Conservation (phyloP, 108 stramenopile genomes). For the Chaetoceros muelleri region DNA sequence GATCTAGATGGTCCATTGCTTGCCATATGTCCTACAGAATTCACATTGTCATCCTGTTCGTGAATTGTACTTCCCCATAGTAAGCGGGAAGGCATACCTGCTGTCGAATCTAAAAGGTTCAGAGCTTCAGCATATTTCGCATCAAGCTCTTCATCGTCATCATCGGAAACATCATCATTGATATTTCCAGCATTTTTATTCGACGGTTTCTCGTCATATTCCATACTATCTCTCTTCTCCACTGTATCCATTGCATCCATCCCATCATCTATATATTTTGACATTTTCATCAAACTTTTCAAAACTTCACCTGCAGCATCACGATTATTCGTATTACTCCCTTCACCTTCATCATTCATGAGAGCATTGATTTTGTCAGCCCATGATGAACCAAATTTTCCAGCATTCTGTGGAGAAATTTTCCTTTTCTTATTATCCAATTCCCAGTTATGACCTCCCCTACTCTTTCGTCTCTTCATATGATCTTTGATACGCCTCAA, state of each 20-base stretch:
- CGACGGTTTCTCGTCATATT: background rate
- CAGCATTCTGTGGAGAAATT: background rate
- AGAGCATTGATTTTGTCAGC: background rate
- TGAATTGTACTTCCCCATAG: background rate
- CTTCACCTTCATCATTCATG: background rate
- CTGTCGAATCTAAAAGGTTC: background rate
- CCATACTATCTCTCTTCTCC: background rate
- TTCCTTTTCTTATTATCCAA: background rate
- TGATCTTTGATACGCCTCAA: conserved; percentile 1
- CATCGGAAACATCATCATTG: background rate
- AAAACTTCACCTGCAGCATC: background rate
- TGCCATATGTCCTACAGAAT: background rate
- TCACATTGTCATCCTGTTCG: background rate
- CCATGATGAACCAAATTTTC: background rate
- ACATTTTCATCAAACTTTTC: background rate
- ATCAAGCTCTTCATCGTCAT: background rate
- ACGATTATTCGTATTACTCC: background rate
- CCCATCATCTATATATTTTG: background rate
- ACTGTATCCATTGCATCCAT: background rate
- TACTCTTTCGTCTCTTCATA: background rate
- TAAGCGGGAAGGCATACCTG: background rate
- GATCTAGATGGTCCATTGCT: too few relatives aligned
- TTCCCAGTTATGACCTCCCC: background rate
- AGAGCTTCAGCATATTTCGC: background rate
- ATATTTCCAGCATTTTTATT: background rate